Evolutionary conservation across 2,329 filamentous ascomycete species (phyloP).

Genomic region (Cordyceps javanica): DNA sequence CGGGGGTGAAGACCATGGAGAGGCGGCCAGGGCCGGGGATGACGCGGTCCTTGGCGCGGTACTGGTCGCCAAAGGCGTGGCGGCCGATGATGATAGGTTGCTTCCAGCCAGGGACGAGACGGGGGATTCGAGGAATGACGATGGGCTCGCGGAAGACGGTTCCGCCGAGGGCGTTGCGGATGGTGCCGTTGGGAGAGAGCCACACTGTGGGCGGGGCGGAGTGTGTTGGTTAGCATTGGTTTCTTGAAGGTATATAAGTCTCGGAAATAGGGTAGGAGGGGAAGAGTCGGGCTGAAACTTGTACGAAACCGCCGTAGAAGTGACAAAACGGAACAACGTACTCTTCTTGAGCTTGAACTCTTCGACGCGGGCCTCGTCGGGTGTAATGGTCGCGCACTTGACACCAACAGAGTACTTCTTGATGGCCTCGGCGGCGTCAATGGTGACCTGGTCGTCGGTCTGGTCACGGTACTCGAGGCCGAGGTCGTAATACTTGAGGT

Average conservation of each 20-base stretch:
- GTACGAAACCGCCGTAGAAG: conserved; percentile 9
- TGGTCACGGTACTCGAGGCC: conserved; percentile 91
- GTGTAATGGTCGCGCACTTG: conserved; percentile 99
- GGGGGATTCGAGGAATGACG: conserved; percentile 86
- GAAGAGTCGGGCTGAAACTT: background rate
- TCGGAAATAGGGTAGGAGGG: background rate
- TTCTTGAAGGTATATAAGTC: background rate
- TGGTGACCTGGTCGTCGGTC: conserved; percentile 93
- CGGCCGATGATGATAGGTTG: conserved; percentile 98
- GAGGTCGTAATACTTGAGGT: conserved; percentile 96
- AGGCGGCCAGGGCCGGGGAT: conserved; percentile 79
- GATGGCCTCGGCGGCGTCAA: conserved; percentile 93
- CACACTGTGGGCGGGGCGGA: conserved; percentile 86
- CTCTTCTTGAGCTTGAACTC: conserved; percentile 99
- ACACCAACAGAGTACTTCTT: conserved; percentile 98
- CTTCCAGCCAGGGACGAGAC: conserved; percentile 94
- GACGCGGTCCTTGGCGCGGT: conserved; percentile 90
- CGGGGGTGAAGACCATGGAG: conserved; percentile 90
- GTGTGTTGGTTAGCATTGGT: conserved; percentile 8
- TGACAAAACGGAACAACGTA: conserved; percentile 37
- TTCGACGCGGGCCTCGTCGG: conserved; percentile 91
- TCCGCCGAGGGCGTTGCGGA: conserved; percentile 70
- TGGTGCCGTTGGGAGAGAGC: conserved; percentile 93
- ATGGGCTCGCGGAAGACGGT: conserved; percentile 99
- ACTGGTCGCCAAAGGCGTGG: conserved; percentile 98